Percentiles rank a stretch among this genome's conserved stretches.
Conservation (phyloP, 1,284 basidiomycete genomes). For the Phlebopus sp. region DNA sequence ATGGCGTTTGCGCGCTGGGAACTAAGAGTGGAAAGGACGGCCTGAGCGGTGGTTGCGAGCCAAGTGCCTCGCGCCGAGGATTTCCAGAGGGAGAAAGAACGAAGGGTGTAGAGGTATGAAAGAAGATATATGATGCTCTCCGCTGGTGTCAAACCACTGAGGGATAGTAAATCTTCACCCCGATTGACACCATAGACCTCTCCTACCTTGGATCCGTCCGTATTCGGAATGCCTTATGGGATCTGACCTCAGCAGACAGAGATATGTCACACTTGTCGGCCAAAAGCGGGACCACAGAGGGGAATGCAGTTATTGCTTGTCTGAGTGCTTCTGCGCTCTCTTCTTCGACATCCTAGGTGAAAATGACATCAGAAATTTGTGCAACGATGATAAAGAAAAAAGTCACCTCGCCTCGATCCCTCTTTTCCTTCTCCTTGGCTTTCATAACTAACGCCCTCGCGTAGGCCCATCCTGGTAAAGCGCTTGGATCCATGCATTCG, state of each 20-base stretch:
- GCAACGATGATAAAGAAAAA: not conserved
- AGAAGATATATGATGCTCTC: conserved; percentile 63
- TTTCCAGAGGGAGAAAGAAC: conserved; percentile 81
- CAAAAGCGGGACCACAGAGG: conserved; percentile 74
- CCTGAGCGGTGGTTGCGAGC: conserved; percentile 59
- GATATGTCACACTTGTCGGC: conserved; percentile 80
- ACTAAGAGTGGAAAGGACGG: conserved; percentile 35
- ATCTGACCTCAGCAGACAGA: conserved; percentile 57
- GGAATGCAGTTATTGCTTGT: conserved; percentile 75
- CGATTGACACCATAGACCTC: not conserved
- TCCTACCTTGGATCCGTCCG: conserved; percentile 63
- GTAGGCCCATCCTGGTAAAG: conserved; percentile 81
- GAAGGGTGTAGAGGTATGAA: conserved; percentile 81
- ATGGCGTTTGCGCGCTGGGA: conserved; percentile 36
- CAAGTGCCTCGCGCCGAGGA: conserved; percentile 61
- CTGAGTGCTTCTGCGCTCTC: conserved; percentile 63
- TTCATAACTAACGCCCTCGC: conserved; percentile 72
- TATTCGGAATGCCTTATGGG: conserved; percentile 64
- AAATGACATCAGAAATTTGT: not conserved
- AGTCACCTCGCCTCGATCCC: conserved; percentile 41
- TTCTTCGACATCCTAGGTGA: conserved; percentile 12
- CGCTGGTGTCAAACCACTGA: conserved; percentile 39
- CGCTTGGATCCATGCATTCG: conserved; percentile 49
- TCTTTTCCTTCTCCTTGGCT: conserved; percentile 51
- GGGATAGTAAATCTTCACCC: conserved; percentile 7